A percentile compares a stretch with the other conserved stretches of the same genome.
phyloP scores from a whole-genome alignment of 495 filamentous ascomycete species.

The Cercophora sp. region DNA sequence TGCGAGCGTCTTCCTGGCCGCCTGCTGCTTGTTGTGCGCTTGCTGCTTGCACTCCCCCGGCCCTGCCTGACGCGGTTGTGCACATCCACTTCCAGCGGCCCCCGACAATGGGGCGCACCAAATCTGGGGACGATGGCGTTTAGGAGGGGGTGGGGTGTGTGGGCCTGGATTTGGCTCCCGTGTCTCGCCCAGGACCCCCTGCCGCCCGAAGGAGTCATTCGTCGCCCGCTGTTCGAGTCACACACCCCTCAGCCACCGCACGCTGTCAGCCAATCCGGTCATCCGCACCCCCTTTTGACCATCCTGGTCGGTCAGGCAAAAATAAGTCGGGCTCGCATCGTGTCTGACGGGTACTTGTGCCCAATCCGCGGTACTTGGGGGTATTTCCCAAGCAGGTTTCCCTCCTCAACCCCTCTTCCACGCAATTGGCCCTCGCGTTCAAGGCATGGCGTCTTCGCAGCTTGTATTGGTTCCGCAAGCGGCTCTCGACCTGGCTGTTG shows the following conservation, averaged over 20 bases:
- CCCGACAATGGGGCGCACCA: slow-evolving; percentile 12
- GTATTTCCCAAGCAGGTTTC: slow-evolving; percentile 8
- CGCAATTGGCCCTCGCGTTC: slow-evolving; percentile 4
- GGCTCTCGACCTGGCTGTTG: not conserved
- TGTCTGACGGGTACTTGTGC: slow-evolving; percentile 21
- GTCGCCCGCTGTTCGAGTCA: slow-evolving; percentile 19
- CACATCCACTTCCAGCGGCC: not conserved
- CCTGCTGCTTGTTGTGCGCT: not conserved
- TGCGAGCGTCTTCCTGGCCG: slow-evolving; percentile 7
- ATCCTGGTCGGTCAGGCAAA: slow-evolving; percentile 16
- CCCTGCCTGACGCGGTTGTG: slow-evolving; percentile 6
- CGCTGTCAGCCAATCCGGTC: slow-evolving; percentile 13
- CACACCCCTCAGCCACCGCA: slow-evolving; percentile 14
- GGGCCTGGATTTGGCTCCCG: slow-evolving; percentile 10
- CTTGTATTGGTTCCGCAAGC: slow-evolving; percentile 6
- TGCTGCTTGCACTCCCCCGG: slow-evolving; percentile 7
- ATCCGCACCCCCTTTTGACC: not conserved
- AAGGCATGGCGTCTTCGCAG: not conserved
- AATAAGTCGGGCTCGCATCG: slow-evolving; percentile 18
- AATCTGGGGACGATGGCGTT: slow-evolving; percentile 23
- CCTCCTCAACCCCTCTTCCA: not conserved
- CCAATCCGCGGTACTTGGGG: slow-evolving; percentile 22
- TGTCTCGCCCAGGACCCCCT: slow-evolving; percentile 5
- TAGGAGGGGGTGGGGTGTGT: not conserved
- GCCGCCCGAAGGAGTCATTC: slow-evolving; percentile 22